phyloP scores from a whole-genome alignment of 495 filamentous ascomycete genomes.

The Viridothelium virens region DNA sequence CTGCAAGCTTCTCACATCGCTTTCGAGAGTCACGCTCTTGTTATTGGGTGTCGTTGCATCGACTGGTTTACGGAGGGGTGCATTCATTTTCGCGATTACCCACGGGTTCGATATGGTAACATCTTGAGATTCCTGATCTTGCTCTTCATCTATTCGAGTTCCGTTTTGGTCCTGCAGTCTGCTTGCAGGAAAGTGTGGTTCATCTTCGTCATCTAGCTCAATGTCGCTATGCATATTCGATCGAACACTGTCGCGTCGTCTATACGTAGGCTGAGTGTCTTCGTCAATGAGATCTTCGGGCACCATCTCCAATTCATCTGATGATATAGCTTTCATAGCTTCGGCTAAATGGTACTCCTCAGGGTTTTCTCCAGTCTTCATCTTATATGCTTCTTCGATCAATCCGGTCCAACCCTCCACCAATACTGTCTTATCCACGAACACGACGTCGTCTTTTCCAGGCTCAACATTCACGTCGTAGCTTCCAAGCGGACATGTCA shows the following conservation, averaged over 20 bases:
- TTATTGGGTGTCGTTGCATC: not conserved
- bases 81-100: constrained; percentile 52
- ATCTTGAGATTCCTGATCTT: constrained; percentile 16
- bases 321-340: not conserved
- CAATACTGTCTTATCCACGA: constrained; percentile 44
- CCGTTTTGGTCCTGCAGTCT: constrained; percentile 11
- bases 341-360: not conserved
- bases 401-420: constrained; percentile 12
- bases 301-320: not conserved
- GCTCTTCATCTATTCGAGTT: constrained; percentile 23
- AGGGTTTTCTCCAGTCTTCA: not conserved
- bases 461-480: constrained; percentile 92
- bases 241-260: constrained; percentile 12
- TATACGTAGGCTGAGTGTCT: not conserved
- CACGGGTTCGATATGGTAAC: constrained; percentile 48
- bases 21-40: not conserved
- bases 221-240: constrained; percentile 25
- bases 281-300: not conserved
- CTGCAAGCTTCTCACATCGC: not conserved
- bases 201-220: constrained; percentile 21
- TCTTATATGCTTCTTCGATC: constrained; percentile 16
- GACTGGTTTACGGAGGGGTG: constrained; percentile 26
- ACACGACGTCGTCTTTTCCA: constrained; percentile 80
- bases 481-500: constrained; percentile 58
- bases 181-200: constrained; percentile 18